phyloP scores from a whole-genome alignment of 208 protist species.

The Leptomonas seymouri region DNA sequence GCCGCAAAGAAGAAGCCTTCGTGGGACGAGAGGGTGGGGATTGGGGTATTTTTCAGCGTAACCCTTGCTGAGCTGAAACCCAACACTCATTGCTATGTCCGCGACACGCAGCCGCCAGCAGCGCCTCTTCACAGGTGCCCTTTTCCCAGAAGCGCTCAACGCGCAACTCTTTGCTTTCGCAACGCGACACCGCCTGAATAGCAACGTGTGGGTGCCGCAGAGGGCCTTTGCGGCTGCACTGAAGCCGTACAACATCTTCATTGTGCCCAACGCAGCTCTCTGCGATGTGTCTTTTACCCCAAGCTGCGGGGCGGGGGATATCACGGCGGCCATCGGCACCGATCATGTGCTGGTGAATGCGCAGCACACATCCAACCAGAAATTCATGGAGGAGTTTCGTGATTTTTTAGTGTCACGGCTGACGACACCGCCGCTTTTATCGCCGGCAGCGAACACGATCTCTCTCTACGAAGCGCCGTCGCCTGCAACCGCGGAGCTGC shows the following conservation, averaged over 20 bases:
- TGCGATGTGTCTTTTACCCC: conserved; percentile 55
- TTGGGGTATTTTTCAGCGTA: too few relatives aligned
- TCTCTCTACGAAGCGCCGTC: background rate
- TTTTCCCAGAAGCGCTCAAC: conserved; percentile 76
- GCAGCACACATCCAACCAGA: conserved; percentile 60
- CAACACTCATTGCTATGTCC: background rate
- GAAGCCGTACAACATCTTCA: conserved; percentile 37
- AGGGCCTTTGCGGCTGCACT: conserved; percentile 42
- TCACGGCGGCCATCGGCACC: conserved; percentile 29
- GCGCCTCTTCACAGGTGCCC: conserved; percentile 73
- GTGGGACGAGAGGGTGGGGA: too few relatives aligned
- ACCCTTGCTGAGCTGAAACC: background rate
- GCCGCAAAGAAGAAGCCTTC: too few relatives aligned
- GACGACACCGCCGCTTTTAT: background rate
- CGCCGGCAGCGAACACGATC: background rate
- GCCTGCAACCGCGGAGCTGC: background rate
- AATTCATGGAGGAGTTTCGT: conserved; percentile 62
- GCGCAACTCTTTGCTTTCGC: conserved; percentile 59
- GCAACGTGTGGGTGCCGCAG: conserved; percentile 74
- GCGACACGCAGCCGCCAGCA: conserved; percentile 27
- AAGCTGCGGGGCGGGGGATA: conserved; percentile 21
- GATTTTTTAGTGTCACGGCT: conserved; percentile 36
- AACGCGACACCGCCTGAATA: conserved; percentile 48
- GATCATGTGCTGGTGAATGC: conserved; percentile 76
- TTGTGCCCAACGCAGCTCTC: conserved; percentile 68